Conservation (phyloP, 163 green algal genomes). For the Trebouxiophyceae sp. region DNA sequence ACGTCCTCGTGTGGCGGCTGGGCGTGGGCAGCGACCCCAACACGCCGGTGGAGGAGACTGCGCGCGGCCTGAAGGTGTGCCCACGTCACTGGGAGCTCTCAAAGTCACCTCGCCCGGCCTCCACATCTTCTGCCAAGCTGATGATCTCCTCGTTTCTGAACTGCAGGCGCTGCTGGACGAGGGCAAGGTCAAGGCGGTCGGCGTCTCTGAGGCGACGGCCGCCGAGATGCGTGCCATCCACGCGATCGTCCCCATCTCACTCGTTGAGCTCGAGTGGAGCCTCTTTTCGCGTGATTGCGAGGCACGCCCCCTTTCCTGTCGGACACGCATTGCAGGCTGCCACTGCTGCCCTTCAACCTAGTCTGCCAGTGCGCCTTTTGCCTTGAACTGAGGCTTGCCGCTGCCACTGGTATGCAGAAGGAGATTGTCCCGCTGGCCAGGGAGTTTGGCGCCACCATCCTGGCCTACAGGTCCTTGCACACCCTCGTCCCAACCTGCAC, state of each 20-base stretch:
- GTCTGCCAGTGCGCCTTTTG: too few relatives aligned
- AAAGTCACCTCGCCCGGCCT: not conserved
- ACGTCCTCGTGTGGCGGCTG: conserved; percentile 19
- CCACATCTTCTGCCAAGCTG: not conserved
- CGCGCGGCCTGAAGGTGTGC: conserved; percentile 35
- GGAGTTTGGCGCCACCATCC: conserved; percentile 3
- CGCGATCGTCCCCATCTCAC: conserved; percentile 46
- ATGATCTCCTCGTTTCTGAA: not conserved
- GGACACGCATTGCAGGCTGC: not conserved
- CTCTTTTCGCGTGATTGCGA: conserved; percentile 55
- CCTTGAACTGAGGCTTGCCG: too few relatives aligned
- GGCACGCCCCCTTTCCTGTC: too few relatives aligned
- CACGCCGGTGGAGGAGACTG: conserved; percentile 30
- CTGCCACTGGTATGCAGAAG: not conserved
- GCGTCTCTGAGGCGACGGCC: conserved; percentile 41
- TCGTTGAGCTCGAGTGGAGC: conserved; percentile 54
- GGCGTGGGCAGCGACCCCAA: conserved; percentile 8
- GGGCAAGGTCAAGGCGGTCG: conserved; percentile 39
- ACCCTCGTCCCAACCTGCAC: too few relatives aligned
- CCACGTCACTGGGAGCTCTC: not conserved
- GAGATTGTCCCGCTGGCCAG: conserved; percentile 8
- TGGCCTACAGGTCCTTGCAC: not conserved
- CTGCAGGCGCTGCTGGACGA: conserved; percentile 11
- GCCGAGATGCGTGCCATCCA: conserved; percentile 40
- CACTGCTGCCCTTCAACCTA: too few relatives aligned